Evolutionary conservation across 2,329 filamentous ascomycete species (phyloP).

Genomic region (Diaporthe citrichinensis): DNA sequence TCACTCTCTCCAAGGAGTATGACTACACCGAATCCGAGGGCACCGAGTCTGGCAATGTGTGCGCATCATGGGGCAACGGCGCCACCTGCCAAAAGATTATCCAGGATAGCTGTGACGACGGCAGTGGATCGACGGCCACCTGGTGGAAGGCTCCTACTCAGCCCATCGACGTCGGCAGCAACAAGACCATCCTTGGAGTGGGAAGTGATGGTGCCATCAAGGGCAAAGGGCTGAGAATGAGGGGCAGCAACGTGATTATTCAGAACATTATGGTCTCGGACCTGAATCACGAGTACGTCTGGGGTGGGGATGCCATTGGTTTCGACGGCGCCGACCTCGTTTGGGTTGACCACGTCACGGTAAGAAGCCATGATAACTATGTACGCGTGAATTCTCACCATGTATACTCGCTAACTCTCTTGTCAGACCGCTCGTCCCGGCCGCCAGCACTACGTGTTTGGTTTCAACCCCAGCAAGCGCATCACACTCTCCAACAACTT

Average conservation of each 20-base stretch:
- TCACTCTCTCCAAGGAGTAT: neutral
- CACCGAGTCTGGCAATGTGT: neutral
- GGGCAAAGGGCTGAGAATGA: neutral
- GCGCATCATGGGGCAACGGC: neutral
- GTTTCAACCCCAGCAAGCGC: neutral
- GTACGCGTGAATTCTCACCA: neutral
- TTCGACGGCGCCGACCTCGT: neutral
- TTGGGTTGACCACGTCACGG: neutral
- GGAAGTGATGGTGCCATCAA: neutral
- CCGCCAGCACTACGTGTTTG: neutral
- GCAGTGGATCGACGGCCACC: neutral
- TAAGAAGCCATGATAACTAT: neutral
- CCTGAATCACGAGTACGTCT: neutral
- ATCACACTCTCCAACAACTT: neutral
- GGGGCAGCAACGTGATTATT: neutral
- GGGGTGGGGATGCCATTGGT: neutral
- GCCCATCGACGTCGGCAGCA: neutral
- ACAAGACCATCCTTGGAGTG: neutral
- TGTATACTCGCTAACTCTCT: neutral
- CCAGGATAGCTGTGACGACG: neutral
- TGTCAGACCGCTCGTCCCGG: neutral
- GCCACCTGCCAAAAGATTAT: neutral
- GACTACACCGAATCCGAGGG: neutral
- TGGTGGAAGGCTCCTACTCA: neutral
- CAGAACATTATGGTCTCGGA: neutral